Conservation (phyloP, 495 filamentous ascomycete genomes). For the Penicillium diatomitis region DNA sequence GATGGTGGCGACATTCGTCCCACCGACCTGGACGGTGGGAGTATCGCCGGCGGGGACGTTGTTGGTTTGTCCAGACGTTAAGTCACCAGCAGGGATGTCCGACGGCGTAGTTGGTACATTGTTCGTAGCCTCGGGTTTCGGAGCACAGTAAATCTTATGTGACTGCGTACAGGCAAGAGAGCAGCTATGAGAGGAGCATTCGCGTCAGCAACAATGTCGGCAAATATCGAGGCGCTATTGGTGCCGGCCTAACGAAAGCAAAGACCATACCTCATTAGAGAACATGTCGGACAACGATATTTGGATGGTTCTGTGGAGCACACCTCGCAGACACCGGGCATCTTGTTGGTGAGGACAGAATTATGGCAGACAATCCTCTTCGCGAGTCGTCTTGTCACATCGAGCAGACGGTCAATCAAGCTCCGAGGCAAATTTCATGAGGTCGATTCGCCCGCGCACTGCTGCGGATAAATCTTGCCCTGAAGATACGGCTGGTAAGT, state of each 20-base stretch:
- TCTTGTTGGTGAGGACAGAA: conserved; percentile 5
- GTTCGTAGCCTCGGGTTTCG: conserved; percentile 20
- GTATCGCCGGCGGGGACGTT: not conserved
- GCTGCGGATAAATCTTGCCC: no score
- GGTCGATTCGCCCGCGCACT: no score
- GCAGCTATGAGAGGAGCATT: conserved; percentile 38
- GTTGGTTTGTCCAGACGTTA: conserved; percentile 5
- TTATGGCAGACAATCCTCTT: not conserved
- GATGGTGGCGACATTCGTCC: conserved; percentile 8
- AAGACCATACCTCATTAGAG: conserved; percentile 46
- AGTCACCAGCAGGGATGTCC: not conserved
- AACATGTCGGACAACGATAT: conserved; percentile 59
- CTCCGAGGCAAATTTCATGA: no score
- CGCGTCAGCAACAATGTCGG: not conserved
- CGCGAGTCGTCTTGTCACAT: no score
- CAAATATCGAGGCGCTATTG: conserved; percentile 4
- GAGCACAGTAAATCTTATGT: conserved; percentile 48
- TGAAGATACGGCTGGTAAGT: no score
- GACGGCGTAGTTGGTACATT: conserved; percentile 24
- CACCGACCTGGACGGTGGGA: not conserved
- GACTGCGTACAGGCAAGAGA: conserved; percentile 58
- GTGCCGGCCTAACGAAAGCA: not conserved
- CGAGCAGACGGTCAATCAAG: no score
- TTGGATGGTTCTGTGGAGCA: conserved; percentile 48
- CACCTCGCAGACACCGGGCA: conserved; percentile 43